These are phyloP conservation scores for Annulohypoxylon truncatum DNA, from an alignment of 2,329 filamentous ascomycete genomes.

Conservation along the genomic window DNA sequence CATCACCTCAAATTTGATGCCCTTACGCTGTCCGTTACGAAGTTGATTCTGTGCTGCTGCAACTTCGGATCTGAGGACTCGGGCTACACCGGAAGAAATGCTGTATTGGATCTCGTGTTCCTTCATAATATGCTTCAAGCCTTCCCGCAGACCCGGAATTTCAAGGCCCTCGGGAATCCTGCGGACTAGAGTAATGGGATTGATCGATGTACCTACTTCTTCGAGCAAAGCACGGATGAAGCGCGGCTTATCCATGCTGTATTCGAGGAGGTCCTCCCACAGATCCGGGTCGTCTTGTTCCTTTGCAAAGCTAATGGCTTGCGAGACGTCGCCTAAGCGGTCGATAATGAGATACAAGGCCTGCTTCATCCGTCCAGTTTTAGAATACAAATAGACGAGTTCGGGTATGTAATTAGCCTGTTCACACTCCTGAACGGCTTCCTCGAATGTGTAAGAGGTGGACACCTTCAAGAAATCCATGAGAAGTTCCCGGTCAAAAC, in stretches of 20 bases:
- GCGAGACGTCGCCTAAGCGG: constrained; percentile 88
- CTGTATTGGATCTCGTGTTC: constrained; percentile 96
- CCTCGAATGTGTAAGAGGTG: constrained; percentile 89
- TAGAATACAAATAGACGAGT: constrained; percentile 94
- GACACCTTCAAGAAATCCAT: constrained; percentile 89
- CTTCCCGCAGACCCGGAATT: constrained; percentile 89
- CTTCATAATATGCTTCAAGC: constrained; percentile 88
- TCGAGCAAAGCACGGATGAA: constrained; percentile 94
- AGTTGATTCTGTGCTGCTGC: constrained; percentile 83
- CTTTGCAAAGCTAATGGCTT: constrained; percentile 94
- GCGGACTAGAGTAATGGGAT: constrained; percentile 89
- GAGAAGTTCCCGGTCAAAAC: constrained; percentile 81
- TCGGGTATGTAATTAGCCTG: constrained; percentile 84
- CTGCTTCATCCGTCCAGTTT: constrained; percentile 92
- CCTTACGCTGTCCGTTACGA: constrained; percentile 81
- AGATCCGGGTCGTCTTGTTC: constrained; percentile 91
- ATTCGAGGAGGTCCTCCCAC: constrained; percentile 94
- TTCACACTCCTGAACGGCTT: constrained; percentile 83
- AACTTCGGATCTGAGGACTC: constrained; percentile 88
- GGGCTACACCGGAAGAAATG: constrained; percentile 89
- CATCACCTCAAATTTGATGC: constrained; percentile 87
- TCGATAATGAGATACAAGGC: constrained; percentile 95
- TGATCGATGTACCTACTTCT: constrained; percentile 92
- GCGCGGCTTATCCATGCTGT: constrained; percentile 96
- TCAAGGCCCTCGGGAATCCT: constrained; percentile 93